Percentiles rank a stretch among this genome's conserved stretches.
Evolutionary conservation across 257 asterid species (phyloP).

Genomic region (Ocimum tenuiflorum): DNA sequence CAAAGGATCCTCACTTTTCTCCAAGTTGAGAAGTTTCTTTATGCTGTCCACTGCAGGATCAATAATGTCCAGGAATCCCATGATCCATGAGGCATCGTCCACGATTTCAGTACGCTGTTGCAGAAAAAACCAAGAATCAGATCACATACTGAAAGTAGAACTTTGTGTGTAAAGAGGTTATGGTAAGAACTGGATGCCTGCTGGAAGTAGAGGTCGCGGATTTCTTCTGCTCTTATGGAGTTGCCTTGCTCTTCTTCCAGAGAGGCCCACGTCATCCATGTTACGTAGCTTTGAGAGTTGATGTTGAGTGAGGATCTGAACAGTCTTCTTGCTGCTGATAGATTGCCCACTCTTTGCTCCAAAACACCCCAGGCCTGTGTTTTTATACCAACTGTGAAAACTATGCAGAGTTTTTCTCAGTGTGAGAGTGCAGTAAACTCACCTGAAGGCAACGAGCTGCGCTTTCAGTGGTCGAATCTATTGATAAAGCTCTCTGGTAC

Average conservation of each 20-base stretch:
- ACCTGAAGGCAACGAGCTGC: slow-evolving; percentile 98
- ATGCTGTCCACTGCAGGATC: slow-evolving; percentile 90
- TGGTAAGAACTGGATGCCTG: slow-evolving; percentile 45
- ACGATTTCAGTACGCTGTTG: slow-evolving; percentile 88
- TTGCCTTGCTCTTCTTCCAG: slow-evolving; percentile 94
- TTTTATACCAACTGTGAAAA: background rate
- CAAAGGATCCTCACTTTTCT: slow-evolving; percentile 25
- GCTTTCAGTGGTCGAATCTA: slow-evolving; percentile 58
- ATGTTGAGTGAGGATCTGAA: slow-evolving; percentile 83
- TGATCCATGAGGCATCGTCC: slow-evolving; percentile 89
- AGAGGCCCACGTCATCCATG: slow-evolving; percentile 99
- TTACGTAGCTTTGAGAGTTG: slow-evolving; percentile 89
- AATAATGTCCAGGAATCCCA: slow-evolving; percentile 89
- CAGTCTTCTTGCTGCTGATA: slow-evolving; percentile 78
- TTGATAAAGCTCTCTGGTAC: slow-evolving; percentile 72
- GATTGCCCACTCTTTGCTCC: slow-evolving; percentile 80
- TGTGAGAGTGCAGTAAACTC: background rate
- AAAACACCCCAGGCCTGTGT: slow-evolving; percentile 94
- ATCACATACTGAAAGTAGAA: background rate
- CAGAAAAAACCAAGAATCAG: slow-evolving; percentile 6
- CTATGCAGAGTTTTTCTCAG: background rate
- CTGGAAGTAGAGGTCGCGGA: slow-evolving; percentile 84
- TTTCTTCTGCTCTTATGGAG: slow-evolving; percentile 77
- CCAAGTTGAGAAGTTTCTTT: slow-evolving; percentile 51
- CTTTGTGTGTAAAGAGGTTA: background rate